Evolutionary conservation across 2,329 filamentous ascomycete genomes (phyloP).

Genomic region (Coniochaeta sp.): DNA sequence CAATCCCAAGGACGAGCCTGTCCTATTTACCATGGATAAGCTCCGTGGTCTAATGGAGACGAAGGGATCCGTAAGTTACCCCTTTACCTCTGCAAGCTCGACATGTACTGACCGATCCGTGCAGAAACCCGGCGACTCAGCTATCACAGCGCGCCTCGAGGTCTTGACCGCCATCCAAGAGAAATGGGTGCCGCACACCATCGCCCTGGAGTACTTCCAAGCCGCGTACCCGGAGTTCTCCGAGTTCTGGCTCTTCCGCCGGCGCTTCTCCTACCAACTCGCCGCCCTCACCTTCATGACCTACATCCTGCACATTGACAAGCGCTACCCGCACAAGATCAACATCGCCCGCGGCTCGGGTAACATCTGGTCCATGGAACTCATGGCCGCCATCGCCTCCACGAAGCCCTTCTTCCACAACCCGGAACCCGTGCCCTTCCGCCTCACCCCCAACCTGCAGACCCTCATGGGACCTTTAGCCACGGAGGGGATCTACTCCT

Average conservation of each 20-base stretch:
- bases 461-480: constrained; percentile 93
- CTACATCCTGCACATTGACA: constrained; percentile 95
- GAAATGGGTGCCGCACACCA: constrained; percentile 78
- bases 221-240: constrained; percentile 79
- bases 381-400: constrained; percentile 82
- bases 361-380: constrained; percentile 92
- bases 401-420: constrained; percentile 89
- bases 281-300: constrained; percentile 97
- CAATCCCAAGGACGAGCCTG: constrained; percentile 89
- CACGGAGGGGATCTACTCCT: constrained; percentile 94
- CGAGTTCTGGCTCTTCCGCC: constrained; percentile 97
- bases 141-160: constrained; percentile 70
- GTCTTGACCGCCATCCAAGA: constrained; percentile 94
- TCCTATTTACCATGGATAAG: constrained; percentile 94
- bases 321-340: constrained; percentile 92
- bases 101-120: constrained; percentile 4
- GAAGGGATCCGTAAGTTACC: constrained; percentile 48
- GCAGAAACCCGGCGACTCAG: constrained; percentile 63
- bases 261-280: constrained; percentile 93
- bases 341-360: constrained; percentile 81
- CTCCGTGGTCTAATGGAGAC: constrained; percentile 68
- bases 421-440: constrained; percentile 92
- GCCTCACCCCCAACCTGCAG: constrained; percentile 92
- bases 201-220: constrained; percentile 86
- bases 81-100: too few relatives aligned